Evolutionary conservation across 352 stramenopile genomes (phyloP).

Genomic region (Phytophthora palmivora): DNA sequence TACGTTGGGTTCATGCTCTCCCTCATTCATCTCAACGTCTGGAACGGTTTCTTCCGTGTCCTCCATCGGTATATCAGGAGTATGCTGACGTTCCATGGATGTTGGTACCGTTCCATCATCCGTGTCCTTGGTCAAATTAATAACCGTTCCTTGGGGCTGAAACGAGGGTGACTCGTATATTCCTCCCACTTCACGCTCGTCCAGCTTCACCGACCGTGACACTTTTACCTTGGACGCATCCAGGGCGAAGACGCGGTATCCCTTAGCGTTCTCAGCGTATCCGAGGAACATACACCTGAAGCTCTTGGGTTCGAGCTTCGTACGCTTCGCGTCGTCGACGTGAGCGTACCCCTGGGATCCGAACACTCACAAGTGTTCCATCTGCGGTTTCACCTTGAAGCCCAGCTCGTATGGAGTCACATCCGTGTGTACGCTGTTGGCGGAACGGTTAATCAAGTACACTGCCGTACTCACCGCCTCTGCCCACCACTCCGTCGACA

Average conservation of each 20-base stretch:
- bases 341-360: constrained; percentile 22
- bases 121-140: no score
- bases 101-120: no score
- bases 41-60: no score
- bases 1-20: constrained; percentile 1
- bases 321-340: constrained; percentile 25
- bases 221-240: constrained; percentile 20
- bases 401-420: neutral
- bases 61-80: no score
- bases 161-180: no score
- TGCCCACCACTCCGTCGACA: no score
- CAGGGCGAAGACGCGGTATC: constrained; percentile 23
- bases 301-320: constrained; percentile 36
- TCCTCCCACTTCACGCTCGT: no score
- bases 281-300: no score
- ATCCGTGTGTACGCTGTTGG: neutral
- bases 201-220: no score
- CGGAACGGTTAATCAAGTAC: neutral
- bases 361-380: constrained; percentile 1
- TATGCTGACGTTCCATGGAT: no score
- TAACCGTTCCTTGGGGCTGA: no score
- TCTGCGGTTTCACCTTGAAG: neutral
- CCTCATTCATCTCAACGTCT: constrained; percentile 14
- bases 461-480: no score
- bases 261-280: constrained; percentile 22